Evolutionary conservation across 2,329 filamentous ascomycete genomes (phyloP), one percentile per base, ranked within the genome.

Genomic region (Tolypocladium cylindrosporum): DNA sequence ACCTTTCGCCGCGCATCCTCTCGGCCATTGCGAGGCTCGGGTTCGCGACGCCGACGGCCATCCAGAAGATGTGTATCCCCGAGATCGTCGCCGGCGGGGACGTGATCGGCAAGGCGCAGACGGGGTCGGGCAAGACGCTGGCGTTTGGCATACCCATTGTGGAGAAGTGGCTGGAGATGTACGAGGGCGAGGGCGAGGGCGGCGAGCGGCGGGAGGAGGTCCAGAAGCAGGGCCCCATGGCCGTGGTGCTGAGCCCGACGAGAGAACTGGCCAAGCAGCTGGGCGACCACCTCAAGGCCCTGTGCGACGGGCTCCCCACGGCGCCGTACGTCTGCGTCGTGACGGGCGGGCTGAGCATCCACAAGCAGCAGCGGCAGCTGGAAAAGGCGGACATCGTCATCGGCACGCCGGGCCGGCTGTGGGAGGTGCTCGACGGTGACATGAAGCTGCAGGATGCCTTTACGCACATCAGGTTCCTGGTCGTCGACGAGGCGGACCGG

Each of bases 71-170:
- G 40, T 79, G 90, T 1, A 96, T 99, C 64, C 92, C 94, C 0
- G 82, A 89, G 56, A 89, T 97, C 52, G 70, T 93, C 24, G 83
- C 84, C 7, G 93, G 93, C 0, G 89, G 90, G 69, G 93, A 99
- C 72, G 88, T 97, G 19, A 89, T 99, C 62, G 94, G 94, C 48
- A 99, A 99, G 75, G 94, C 94, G 2, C 88, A 93, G 13, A 99
- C 94, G 0, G 94, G 94, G 63, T 97, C 94, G 16, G 94, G 94
- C 65, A 99, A 99, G 75, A 99, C 94, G 0, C 77, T 99, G 51
- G 93, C 94, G 0, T 99, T 96, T 71, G 91, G 88, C 1, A 91
- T 99, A 61, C 94, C 94, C 0, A 94, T 99, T 58, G 78, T 97
- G 11, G 92, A 99, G 71, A 80, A 82, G 57, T 97, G 88, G 79